These are phyloP conservation scores for Carex cristatella DNA, from an alignment of 176 grass and related monocot species.

Conservation along the genomic window DNA sequence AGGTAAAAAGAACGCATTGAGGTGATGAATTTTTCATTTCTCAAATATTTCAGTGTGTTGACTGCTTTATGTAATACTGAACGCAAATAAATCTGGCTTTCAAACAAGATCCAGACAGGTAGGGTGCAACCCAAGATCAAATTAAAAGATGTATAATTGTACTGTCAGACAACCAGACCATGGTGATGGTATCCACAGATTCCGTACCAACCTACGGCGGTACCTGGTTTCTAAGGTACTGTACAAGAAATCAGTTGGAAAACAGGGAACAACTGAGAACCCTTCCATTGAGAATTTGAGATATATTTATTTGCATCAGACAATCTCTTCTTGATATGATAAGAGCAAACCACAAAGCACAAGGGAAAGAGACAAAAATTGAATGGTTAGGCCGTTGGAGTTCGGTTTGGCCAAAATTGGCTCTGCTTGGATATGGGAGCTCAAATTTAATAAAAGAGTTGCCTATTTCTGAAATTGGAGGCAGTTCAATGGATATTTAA, in stretches of 20 bases:
- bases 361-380: background rate
- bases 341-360: background rate
- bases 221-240: constrained; percentile 1
- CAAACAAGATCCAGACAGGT: background rate
- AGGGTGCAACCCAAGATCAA: background rate
- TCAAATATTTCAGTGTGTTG: background rate
- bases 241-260: background rate
- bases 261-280: background rate
- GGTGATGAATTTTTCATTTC: background rate
- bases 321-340: background rate
- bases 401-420: background rate
- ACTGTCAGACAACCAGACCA: background rate
- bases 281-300: background rate
- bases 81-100: background rate
- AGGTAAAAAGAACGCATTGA: background rate
- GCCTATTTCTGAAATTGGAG: no score
- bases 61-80: background rate
- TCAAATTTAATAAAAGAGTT: no score
- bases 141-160: background rate
- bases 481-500: no score
- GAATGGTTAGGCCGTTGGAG: background rate
- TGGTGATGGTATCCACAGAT: background rate
- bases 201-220: background rate
- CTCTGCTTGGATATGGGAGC: background rate
- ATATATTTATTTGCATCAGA: background rate